Conservation (phyloP, 768 basidiomycete genomes). For the Xanthoconium purpureum region DNA sequence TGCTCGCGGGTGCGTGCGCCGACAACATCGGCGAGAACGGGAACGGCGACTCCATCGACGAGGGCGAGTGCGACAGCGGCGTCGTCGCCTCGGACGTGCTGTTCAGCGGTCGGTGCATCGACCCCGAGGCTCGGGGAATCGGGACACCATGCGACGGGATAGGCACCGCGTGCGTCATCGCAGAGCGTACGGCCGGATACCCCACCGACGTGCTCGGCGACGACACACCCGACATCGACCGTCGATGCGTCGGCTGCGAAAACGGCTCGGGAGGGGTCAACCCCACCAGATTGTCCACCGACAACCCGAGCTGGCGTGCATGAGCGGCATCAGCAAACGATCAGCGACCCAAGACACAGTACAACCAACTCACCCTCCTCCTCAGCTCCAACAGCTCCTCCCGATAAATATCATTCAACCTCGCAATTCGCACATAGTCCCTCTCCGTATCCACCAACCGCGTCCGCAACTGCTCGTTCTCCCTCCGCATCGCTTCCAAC, state of each 20-base stretch:
- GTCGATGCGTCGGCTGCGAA: constrained; percentile 68
- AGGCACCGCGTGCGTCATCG: constrained; percentile 53
- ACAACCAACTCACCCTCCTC: constrained; percentile 57
- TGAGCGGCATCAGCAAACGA: neutral
- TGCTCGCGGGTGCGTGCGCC: constrained; percentile 40
- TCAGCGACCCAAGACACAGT: too few species aligned
- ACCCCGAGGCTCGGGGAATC: constrained; percentile 69
- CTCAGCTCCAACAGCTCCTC: constrained; percentile 81
- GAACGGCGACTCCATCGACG: constrained; percentile 64
- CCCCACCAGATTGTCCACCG: constrained; percentile 75
- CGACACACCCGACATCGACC: constrained; percentile 39
- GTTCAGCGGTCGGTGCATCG: constrained; percentile 54
- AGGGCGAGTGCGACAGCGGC: constrained; percentile 62
- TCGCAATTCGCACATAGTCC: constrained; percentile 68
- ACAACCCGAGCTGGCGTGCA: constrained; percentile 16
- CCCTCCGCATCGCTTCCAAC: constrained; percentile 71
- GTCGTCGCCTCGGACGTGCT: constrained; percentile 52
- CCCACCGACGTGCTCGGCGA: constrained; percentile 29
- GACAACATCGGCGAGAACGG: constrained; percentile 61
- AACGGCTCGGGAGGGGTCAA: constrained; percentile 62
- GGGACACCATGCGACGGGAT: constrained; percentile 70
- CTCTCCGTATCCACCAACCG: constrained; percentile 71
- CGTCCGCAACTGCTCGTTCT: constrained; percentile 72
- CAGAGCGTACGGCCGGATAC: constrained; percentile 23
- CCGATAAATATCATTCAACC: constrained; percentile 79